Base-by-base conservation (phyloP, 306 rosid species). In the Fragaria vesca region DNA sequence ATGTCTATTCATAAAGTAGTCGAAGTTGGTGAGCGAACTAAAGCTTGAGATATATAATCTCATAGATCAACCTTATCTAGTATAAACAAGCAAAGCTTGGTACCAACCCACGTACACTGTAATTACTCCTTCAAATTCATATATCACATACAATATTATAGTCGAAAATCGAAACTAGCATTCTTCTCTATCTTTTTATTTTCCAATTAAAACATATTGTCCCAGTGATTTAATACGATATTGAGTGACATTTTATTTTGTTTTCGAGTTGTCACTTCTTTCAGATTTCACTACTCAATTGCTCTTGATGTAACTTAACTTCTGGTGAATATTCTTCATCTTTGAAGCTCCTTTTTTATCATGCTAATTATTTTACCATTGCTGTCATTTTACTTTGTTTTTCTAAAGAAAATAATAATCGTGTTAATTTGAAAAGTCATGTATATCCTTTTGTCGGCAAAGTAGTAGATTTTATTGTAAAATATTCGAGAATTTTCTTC, bases 181-280 rank as follows among this genome's bases (percentile, higher is more conserved):
- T 38, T 38, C 36, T 32, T 32, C 4, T 32, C 0, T 2, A 30
- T 30, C 32, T 0, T 32, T 32, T 32, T 32, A 4, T 32, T 32
- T 32, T 32, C 0, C 4, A 0, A 32, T 32, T 0, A 0, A 32
- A 32, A 0, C 0, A 32, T 32, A 32, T 32, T 32, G 0, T 32
- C 0, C 0, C 0, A 32, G 4, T 32, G 0, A 32, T 3, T 0
- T 3, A 32, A 32, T 32, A 32, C 4, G 4, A 32, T 32, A 32
- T 32, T 32, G 36, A 32, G 4, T 32, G 4, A 32, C 0, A 3
- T 32, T 32, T 32, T 32, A 32, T 32, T 32, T 32, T 32, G 36
- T 32, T 32, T 32, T 32, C 4, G 0, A 32, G 36, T 32, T 32
- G 4, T 32, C 34, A 32, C 34, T 32, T 32, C 36, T 32, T 32